phyloP scores from a whole-genome alignment of 768 basidiomycete genomes.

The Termitomyces sp. region DNA sequence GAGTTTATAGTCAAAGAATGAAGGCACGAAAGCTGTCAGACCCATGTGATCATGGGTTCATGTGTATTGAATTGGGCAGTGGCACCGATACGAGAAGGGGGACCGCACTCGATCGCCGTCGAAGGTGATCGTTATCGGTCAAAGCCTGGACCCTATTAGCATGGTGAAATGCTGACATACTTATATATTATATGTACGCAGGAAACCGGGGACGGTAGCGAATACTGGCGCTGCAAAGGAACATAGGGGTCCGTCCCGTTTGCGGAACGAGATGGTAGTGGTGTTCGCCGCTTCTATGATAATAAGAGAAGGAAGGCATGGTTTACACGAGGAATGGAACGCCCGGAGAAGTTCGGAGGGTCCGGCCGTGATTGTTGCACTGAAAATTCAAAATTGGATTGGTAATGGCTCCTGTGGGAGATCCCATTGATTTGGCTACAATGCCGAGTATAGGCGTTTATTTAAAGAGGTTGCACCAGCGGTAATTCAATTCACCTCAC shows the following conservation, averaged over 20 bases:
- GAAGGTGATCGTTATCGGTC: constrained; percentile 4
- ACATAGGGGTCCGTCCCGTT: background rate
- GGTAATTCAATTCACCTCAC: background rate
- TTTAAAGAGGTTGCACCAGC: background rate
- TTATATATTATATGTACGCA: background rate
- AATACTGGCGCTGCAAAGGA: background rate
- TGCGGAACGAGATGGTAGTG: background rate
- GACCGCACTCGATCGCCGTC: constrained; percentile 8
- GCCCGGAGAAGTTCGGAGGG: constrained; percentile 4
- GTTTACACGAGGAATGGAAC: constrained; percentile 6
- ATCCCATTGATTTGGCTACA: background rate
- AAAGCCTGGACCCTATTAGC: background rate
- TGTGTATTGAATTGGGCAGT: background rate
- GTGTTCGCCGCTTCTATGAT: background rate
- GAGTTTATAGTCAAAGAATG: constrained; percentile 6
- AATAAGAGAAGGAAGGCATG: constrained; percentile 1
- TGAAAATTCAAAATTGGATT: constrained; percentile 7
- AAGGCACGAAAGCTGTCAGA: constrained; percentile 9
- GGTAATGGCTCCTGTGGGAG: background rate
- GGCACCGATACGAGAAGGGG: background rate
- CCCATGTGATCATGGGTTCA: constrained; percentile 10
- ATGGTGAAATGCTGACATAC: background rate
- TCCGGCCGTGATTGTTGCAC: constrained; percentile 5
- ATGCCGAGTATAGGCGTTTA: background rate
- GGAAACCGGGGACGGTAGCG: background rate